Evolutionary conservation across 148 eudicot species (phyloP), one percentile per base, ranked within the genome.

Genomic region (Polygonum maritimum): DNA sequence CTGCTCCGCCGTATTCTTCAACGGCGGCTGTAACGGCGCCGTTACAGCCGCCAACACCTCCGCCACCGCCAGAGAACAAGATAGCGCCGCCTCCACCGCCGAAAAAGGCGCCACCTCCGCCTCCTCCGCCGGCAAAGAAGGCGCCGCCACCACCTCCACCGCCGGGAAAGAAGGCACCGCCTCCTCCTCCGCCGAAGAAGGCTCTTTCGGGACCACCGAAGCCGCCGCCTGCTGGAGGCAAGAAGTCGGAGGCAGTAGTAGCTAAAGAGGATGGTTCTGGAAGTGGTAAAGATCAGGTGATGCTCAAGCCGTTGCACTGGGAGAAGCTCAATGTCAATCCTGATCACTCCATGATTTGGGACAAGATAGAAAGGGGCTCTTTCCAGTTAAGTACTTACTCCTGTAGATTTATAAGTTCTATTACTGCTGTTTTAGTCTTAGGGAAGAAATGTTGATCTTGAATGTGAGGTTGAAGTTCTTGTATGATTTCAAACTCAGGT

Each of bases 231-330:
- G 74, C 69, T 1, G 81, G 78, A 18, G 65, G 39, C 10, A 65
- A 76, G 75, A 41, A 35, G 10, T 80, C 75, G 13, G 36, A 39
- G 44, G 69, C 87, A 39, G 83, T 83, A 15, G 35, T 83, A 15
- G 35, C 77, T 22, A 81, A 55, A 52, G 85, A 84, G 79, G 84
- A 48, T 22, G 79, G 19, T 36, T 75, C 80, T 54, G 89, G 78
- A 70, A 77, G 77, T 18, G 86, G 82, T 35, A 80, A 80, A 70
- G 95, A 82, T 45, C 87, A 89, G 76, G 92, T 92, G 75, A 89
- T 90, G 76, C 69, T 92, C 75, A 95, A 92, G 89, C 96, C 97
- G 15, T 78, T 92, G 79, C 97, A 95, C 58, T 95, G 97, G 98
- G 98, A 90, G 49, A 95, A 90, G 84, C 90, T 95, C 81, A 92